phyloP scores from a whole-genome alignment of 805 yeast species.

The Pichia gijzeniarum region DNA sequence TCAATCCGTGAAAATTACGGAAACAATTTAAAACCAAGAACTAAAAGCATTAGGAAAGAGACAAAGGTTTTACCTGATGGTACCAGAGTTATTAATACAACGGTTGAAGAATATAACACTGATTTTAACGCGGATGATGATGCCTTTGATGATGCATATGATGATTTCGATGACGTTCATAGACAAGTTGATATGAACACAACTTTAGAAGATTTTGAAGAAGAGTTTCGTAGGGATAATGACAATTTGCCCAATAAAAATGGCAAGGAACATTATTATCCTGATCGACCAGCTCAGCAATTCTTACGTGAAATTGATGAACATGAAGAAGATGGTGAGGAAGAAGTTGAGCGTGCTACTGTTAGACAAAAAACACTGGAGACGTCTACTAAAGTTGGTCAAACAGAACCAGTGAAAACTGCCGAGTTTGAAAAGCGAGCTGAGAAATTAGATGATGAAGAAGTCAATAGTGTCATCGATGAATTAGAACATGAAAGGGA shows the following conservation, averaged over 20 bases:
- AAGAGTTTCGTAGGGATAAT: not conserved
- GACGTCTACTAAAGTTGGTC: too few species aligned
- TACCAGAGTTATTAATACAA: constrained; percentile 12
- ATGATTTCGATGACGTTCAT: constrained; percentile 7
- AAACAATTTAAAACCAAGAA: constrained; percentile 1
- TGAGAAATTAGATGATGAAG: not conserved
- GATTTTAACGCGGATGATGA: constrained; percentile 16
- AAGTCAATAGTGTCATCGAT: constrained; percentile 17
- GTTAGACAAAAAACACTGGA: too few species aligned
- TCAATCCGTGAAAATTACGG: too few species aligned
- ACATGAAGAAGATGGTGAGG: not conserved
- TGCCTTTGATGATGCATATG: constrained; percentile 6
- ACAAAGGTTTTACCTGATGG: constrained; percentile 14
- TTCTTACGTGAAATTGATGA: constrained; percentile 8
- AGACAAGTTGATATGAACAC: constrained; percentile 5
- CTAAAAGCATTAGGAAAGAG: constrained; percentile 11
- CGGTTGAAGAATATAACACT: constrained; percentile 19
- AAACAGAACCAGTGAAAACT: too few species aligned
- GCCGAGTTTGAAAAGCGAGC: too few species aligned
- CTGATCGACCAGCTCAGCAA: not conserved
- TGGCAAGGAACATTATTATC: not conserved
- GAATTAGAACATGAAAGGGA: constrained; percentile 36
- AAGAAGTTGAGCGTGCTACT: too few species aligned
- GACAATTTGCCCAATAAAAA: not conserved
- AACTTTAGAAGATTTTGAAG: constrained; percentile 6